Percentiles rank a stretch among this genome's conserved stretches.
Evolutionary conservation across 192 early-diverging fungal genomes (phyloP).

Genomic region (Linnemannia schmuckeri): DNA sequence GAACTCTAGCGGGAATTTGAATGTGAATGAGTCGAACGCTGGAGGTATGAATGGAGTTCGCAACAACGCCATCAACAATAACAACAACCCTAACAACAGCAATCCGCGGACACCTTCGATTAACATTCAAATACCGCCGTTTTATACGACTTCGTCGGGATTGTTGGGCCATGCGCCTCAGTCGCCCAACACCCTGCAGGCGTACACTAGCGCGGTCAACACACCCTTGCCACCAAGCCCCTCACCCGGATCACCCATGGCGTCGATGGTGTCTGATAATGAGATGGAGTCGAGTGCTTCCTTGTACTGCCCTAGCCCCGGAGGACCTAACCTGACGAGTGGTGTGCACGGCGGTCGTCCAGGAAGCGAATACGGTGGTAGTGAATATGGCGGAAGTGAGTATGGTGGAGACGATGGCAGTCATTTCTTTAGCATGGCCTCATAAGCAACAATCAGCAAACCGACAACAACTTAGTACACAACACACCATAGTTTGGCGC

Average conservation of each 20-base stretch:
- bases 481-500: neutral
- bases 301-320: slow-evolving; percentile 58
- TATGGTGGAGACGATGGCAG: slow-evolving; percentile 47
- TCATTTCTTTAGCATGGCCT: slow-evolving; percentile 40
- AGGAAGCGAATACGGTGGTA: slow-evolving; percentile 50
- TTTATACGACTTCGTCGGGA: slow-evolving; percentile 30
- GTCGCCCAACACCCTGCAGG: slow-evolving; percentile 58
- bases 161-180: slow-evolving; percentile 50
- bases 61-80: slow-evolving; percentile 12
- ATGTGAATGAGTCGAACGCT: slow-evolving; percentile 15
- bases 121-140: slow-evolving; percentile 52
- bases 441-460: neutral
- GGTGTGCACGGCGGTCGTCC: slow-evolving; percentile 12
- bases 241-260: slow-evolving; percentile 60
- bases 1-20: slow-evolving; percentile 24
- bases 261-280: slow-evolving; percentile 55
- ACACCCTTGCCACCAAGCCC: slow-evolving; percentile 69
- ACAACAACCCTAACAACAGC: slow-evolving; percentile 12
- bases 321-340: slow-evolving; percentile 33
- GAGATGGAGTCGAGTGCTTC: slow-evolving; percentile 60
- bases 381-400: slow-evolving; percentile 53
- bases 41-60: slow-evolving; percentile 30
- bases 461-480: neutral
- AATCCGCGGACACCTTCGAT: slow-evolving; percentile 42
- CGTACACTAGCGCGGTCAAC: slow-evolving; percentile 65